Evolutionary conservation across 805 yeast species (phyloP), one percentile per base, ranked within the genome.

Genomic region (Saturnispora gosingensis): DNA sequence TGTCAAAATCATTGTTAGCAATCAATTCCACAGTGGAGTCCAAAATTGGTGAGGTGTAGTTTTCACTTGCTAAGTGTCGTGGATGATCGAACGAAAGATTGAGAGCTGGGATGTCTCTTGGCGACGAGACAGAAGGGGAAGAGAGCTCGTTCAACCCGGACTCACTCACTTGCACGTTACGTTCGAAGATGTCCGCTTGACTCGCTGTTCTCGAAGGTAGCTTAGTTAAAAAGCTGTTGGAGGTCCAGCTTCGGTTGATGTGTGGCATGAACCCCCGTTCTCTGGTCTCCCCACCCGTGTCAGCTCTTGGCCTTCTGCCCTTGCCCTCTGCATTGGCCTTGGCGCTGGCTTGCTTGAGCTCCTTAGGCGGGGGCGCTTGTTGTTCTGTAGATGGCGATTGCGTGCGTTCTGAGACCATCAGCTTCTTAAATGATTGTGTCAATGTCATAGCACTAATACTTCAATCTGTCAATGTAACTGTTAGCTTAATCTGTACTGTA

Each of bases 41-140:
- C 58, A 88, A 71, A 6, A 87, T 87, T 0, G 96, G 90, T 2
- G 95, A 85, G 20, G 88, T 85, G 58, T 68, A 78, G 65, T 88
- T 85, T 64, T 87, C 86, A 59, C 67, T 73, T 67, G 58, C 68
- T 72, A 62, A 51, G 59, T 67, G 64, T 7, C 50, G 24, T 22
- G 57, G 57, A 13, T 43, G 42, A n/a, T 48, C 34, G 18, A 18
- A 18, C 3, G 46, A 16, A 7, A 48, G 27, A 4, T 43, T 45
- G 11, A 43, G 13, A 27, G 16, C 22, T 7, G 32, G 28, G 10
- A 20, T 18, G 5, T 42, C 45, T 10, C 20, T 30, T 22, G 45
- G 42, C 6, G 45, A 30, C n/a, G 34, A 30, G 5, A 13, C 15
- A 9, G 34, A 20, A 27, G 46, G 16, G 30, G 36, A 32, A 16